Evolutionary conservation across 306 rosid genomes (phyloP), one percentile per base, ranked within the genome.

Genomic region (Hippophae rhamnoides): DNA sequence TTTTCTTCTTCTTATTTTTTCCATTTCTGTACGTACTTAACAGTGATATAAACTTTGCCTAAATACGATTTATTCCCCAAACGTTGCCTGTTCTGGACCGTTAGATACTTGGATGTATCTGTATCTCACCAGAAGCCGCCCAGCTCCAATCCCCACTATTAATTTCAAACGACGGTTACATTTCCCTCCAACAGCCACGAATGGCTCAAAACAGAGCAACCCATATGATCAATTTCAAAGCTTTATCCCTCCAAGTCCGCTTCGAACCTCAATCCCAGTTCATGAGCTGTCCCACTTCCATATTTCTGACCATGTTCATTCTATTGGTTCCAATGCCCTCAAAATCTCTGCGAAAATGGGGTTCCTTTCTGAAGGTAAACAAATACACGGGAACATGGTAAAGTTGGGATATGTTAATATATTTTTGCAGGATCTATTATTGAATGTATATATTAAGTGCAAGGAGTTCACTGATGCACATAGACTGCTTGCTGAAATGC

Each of bases 401-500:
- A 87, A 81, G 82, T 62, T 57, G 26, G 89, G 95, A 56, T 69
- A 75, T 55, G 67, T 56, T 53, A 74, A 71, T n/a, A 60, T 67
- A 40, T 80, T 76, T 58, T 67, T 77, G 2, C 88, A 82, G 72
- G 71, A 77, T 64, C 89, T 75, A 57, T 43, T 82, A 7, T 64
- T 90, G 76, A 71, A 56, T 63, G 55, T 74, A 7, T 86, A 79
- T 42, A 72, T 84, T 1, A 79, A 70, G 10, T 75, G 84, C 71
- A 68, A 69, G 60, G 68, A 81, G 63, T 48, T 69, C 27, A 12
- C 43, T 8, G 47, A 69, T 47, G 94, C 90, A 57, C 59, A 71
- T 18, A 77, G 64, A 25, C 47, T 90, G 84, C 82, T 90, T 40
- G 95, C 50, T 47, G 89, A 81, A 84, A 75, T 87, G 95, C 56